Evolutionary conservation across 1,139 yeast species (phyloP), one percentile per base, ranked within the genome.

Genomic region (Debaryomycetaceae sp.): DNA sequence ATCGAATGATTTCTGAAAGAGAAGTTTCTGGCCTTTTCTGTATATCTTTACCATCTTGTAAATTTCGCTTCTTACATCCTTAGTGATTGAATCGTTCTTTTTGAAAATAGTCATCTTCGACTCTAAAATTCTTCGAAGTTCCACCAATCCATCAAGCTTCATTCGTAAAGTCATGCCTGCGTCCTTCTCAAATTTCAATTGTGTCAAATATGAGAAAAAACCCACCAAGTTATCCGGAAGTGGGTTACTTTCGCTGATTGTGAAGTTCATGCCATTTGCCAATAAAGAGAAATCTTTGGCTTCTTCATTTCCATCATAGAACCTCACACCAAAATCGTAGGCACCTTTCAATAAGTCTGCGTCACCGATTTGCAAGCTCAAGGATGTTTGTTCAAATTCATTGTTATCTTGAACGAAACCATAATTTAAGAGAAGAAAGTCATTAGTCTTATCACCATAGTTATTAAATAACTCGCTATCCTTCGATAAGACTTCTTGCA

Each of bases 401-500:
- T 43, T 43, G n/a, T 34, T 35, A 24, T 34, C 39, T 17, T 31
- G 22, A 18, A 35, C 40, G 34, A 41, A 43, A 14, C 46, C 46
- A 38, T 43, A 43, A 28, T 35, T 39, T 7, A 43, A 37, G 24
- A 43, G 34, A 8, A 43, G 37, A 11, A 38, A 41, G n/a, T 30
- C 26, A 29, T 43, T 43, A 18, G 44, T 19, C 22, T 40, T 43
- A 30, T 43, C 34, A 30, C 46, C 46, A 33, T 43, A 43, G 30
- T 43, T 43, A 32, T 43, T 43, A 28, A 13, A 35, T 26, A 43
- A 19, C 31, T 43, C 44, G 11, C 33, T 36, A 26, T 32, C 14
- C 30, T 36, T 24, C 13, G 22, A 22, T 16, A 31, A 30, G 3
- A 15, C 15, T 13, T 35, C 40, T 14, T 35, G 19, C 11, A 34